phyloP scores from a whole-genome alignment of 257 asterid genomes.

The Fraxinus pennsylvanica region DNA sequence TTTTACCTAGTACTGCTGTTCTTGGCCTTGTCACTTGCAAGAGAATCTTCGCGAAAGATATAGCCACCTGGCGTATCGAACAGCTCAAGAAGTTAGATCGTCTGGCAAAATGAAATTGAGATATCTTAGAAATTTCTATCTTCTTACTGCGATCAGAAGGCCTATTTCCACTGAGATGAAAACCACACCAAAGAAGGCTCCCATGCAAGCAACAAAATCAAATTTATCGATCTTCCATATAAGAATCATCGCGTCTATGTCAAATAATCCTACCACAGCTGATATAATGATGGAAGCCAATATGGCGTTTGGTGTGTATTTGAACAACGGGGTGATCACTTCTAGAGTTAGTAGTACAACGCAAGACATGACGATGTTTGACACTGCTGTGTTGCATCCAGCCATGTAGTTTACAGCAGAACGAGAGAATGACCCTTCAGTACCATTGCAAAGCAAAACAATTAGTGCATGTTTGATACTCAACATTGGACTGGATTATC shows the following conservation, averaged over 20 bases:
- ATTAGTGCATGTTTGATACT: background rate
- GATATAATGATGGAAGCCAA: constrained; percentile 74
- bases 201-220: constrained; percentile 77
- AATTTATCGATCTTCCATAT: constrained; percentile 74
- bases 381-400: constrained; percentile 67
- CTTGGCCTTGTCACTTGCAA: constrained; percentile 80
- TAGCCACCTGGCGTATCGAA: constrained; percentile 41
- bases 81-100: background rate
- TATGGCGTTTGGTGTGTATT: constrained; percentile 74
- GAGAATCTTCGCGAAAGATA: constrained; percentile 75
- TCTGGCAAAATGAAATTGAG: background rate
- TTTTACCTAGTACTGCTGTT: constrained; percentile 58
- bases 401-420: constrained; percentile 65
- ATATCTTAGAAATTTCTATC: background rate
- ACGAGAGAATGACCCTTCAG: constrained; percentile 44
- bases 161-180: constrained; percentile 68
- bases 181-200: constrained; percentile 78
- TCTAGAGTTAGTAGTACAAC: constrained; percentile 56
- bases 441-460: background rate
- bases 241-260: constrained; percentile 52
- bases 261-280: constrained; percentile 60
- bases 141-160: constrained; percentile 63
- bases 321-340: constrained; percentile 67
- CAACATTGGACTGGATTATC: background rate
- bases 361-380: constrained; percentile 67